Conservation (phyloP, 192 early-diverging fungal species). For the Funneliformis mosseae region DNA sequence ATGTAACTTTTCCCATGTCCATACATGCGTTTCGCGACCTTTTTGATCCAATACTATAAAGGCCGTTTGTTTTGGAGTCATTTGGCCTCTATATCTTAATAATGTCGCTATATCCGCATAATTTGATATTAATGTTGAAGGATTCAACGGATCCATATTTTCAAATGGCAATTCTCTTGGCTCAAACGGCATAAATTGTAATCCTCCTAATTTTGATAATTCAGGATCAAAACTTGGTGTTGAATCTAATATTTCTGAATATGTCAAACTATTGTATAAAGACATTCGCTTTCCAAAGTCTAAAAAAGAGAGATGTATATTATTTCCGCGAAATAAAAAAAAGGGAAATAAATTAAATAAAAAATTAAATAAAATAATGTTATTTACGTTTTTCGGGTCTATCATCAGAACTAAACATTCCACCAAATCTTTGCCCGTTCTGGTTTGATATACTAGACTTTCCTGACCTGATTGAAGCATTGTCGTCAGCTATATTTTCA, state of each 20-base stretch:
- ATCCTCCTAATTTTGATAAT: slow-evolving; percentile 50
- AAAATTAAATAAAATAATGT: not conserved
- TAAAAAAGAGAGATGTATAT: not conserved
- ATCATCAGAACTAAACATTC: not conserved
- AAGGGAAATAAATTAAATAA: not conserved
- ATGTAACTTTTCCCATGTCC: slow-evolving; percentile 77
- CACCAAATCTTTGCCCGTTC: not conserved
- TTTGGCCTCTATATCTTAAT: slow-evolving; percentile 64
- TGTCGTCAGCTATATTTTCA: slow-evolving; percentile 10
- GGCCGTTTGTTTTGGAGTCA: slow-evolving; percentile 58
- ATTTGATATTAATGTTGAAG: slow-evolving; percentile 45
- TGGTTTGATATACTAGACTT: not conserved
- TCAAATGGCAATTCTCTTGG: slow-evolving; percentile 49
- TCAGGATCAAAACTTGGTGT: slow-evolving; percentile 31
- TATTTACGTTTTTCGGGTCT: slow-evolving; percentile 24
- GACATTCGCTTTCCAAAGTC: not conserved
- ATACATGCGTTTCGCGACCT: slow-evolving; percentile 65
- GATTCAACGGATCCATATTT: slow-evolving; percentile 41
- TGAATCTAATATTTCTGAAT: slow-evolving; percentile 37
- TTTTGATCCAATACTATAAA: slow-evolving; percentile 74
- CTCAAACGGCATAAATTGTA: slow-evolving; percentile 58
- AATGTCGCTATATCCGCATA: slow-evolving; percentile 71
- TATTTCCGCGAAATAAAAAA: slow-evolving; percentile 12
- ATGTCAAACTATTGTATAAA: slow-evolving; percentile 1
- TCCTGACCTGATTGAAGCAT: slow-evolving; percentile 8